A percentile compares a stretch with the other conserved stretches of the same genome.
These are phyloP conservation scores for Begonia peltatifolia DNA, from an alignment of 306 rosid genomes.

Conservation along the genomic window DNA sequence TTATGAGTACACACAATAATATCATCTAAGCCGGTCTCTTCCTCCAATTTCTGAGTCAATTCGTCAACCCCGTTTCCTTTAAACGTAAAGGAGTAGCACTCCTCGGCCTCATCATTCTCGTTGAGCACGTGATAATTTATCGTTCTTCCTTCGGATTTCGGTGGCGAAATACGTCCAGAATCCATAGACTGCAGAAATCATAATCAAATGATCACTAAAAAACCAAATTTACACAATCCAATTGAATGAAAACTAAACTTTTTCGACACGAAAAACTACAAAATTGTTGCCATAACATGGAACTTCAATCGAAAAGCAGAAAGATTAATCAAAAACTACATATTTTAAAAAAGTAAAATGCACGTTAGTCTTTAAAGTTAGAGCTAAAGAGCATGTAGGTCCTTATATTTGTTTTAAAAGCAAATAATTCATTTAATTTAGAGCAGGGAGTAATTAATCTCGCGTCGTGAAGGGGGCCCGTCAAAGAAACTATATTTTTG, in stretches of 20 bases:
- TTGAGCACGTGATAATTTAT: background rate
- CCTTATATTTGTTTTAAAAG: no score
- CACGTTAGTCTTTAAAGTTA: no score
- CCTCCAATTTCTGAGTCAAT: slow-evolving; percentile 8
- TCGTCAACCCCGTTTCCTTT: slow-evolving; percentile 9
- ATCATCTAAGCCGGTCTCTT: slow-evolving; percentile 3
- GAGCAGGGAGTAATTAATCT: no score
- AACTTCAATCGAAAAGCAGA: no score
- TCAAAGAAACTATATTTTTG: no score
- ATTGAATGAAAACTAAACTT: background rate
- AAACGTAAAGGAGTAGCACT: background rate
- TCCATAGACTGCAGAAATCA: slow-evolving; percentile 22
- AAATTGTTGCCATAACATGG: no score
- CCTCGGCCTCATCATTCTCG: background rate
- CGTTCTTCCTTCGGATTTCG: background rate
- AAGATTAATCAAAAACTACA: no score
- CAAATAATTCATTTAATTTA: no score
- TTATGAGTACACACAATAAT: slow-evolving; percentile 8
- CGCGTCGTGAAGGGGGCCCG: no score
- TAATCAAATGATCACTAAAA: slow-evolving; percentile 1
- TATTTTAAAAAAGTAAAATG: no score
- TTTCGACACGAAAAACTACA: background rate
- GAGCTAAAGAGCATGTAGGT: no score
- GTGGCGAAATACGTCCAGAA: background rate
- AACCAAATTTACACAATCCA: background rate